phyloP scores from a whole-genome alignment of 2,329 filamentous ascomycete species.

The Colletotrichum sp. region DNA sequence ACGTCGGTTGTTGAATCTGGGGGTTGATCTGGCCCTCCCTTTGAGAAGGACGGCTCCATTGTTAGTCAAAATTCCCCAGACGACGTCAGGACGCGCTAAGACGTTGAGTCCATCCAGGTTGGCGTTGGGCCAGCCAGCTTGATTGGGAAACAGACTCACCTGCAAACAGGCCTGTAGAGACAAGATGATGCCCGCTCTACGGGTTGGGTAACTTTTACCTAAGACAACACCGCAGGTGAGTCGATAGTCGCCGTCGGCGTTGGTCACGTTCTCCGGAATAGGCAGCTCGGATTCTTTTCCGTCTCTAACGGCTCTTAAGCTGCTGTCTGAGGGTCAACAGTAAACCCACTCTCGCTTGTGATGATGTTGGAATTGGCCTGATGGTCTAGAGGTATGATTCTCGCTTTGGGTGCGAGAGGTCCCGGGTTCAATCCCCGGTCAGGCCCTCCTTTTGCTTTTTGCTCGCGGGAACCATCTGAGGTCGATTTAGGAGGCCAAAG shows the following conservation, averaged over 20 bases:
- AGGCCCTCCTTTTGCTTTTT: background rate
- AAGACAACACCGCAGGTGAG: background rate
- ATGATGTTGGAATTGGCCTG: conserved; percentile 15
- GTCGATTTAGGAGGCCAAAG: background rate
- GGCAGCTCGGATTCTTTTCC: background rate
- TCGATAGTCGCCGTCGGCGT: background rate
- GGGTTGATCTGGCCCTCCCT: background rate
- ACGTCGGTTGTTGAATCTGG: background rate
- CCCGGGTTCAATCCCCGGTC: conserved; percentile 37
- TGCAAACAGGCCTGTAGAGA: background rate
- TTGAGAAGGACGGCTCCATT: background rate
- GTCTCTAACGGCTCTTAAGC: accelerated
- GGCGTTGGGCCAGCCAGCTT: background rate
- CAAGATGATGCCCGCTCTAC: background rate
- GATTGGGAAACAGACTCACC: no score
- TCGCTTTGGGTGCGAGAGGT: conserved; percentile 40
- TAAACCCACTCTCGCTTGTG: background rate
- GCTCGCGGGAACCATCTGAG: background rate
- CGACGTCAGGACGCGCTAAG: background rate
- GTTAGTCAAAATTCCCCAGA: background rate
- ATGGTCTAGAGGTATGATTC: conserved; percentile 41
- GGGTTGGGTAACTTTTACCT: background rate
- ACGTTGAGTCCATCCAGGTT: background rate
- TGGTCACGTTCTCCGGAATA: background rate
- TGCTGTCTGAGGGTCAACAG: accelerated